Evolutionary conservation across 495 filamentous ascomycete species (phyloP), one percentile per base, ranked within the genome.

Genomic region (Tuber melanosporum): DNA sequence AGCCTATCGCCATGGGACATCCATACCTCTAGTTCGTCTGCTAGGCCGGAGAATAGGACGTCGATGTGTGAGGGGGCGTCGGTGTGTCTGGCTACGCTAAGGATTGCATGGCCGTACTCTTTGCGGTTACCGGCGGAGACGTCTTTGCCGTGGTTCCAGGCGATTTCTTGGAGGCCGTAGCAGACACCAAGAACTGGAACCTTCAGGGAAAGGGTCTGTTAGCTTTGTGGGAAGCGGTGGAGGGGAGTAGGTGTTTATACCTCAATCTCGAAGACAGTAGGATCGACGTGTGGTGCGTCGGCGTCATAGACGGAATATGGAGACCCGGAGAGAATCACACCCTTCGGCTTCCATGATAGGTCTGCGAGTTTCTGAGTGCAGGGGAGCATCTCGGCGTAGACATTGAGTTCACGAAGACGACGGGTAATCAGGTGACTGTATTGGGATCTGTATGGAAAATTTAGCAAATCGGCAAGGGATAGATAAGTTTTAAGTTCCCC

Each of bases 1-100:
- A 97, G 88, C 86, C 96, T 95, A 82, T 97, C 94, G 49, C 90
- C 90, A 82, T 97, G 94, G 76, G 90, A 92, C 94, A 97, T 97
- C 88, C 89, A 97, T 10, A 92, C 89, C 79, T 92, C 88, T 74
- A 91, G 85, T 47, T 89, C 84, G 75, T 91, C 88, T 70, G 89
- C 89, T 0, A 97, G 83, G 10, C 89, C 92, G 9, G 88, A 83
- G 80, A 96, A 97, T 41, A 97, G 88, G 62, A 86, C 86, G 83
- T 95, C 89, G 71, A 93, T 89, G 81, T 92, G 91, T 72, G 84
- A 79, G 74, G 86, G 83, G 32, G 84, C 80, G 52, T 83, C 84
- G n/a, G 83, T 85, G 77, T 89, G 86, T 66, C 86, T 85, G 36
- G 86, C 84, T 22, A 89, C 84, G 39, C 85, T 87, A 41, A 92